Conservation (phyloP, 2,329 filamentous ascomycete genomes). For the Fusarium heterosporum region DNA sequence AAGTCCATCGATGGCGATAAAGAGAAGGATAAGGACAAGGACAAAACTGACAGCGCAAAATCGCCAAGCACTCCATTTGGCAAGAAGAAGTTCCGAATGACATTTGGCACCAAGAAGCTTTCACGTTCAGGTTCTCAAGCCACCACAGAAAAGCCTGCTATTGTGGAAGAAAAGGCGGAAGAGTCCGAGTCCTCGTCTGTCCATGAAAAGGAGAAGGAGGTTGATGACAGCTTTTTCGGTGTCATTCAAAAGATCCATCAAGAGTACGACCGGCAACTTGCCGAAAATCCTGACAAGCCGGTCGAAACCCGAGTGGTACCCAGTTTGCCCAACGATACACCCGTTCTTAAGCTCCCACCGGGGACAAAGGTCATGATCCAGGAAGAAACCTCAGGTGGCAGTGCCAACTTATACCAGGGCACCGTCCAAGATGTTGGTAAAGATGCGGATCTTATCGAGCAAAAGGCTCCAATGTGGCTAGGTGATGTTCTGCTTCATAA, state of each 20-base stretch:
- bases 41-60: constrained; percentile 66
- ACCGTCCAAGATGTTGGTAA: constrained; percentile 81
- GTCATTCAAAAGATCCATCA: constrained; percentile 78
- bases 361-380: constrained; percentile 76
- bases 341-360: constrained; percentile 77
- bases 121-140: constrained; percentile 71
- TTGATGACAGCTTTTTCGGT: constrained; percentile 80
- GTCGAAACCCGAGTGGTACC: constrained; percentile 75
- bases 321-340: constrained; percentile 78
- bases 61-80: constrained; percentile 74
- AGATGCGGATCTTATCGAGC: constrained; percentile 86
- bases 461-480: constrained; percentile 89
- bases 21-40: constrained; percentile 61
- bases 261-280: constrained; percentile 76
- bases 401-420: constrained; percentile 89
- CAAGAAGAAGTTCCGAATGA: constrained; percentile 90
- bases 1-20: constrained; percentile 59
- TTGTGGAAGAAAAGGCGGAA: constrained; percentile 81
- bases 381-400: constrained; percentile 74
- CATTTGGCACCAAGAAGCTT: constrained; percentile 87
- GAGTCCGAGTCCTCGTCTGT: constrained; percentile 72
- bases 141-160: constrained; percentile 76
- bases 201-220: constrained; percentile 77
- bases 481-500: constrained; percentile 90
- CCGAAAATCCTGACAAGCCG: constrained; percentile 64